Evolutionary conservation across 164 flowering plant genomes (phyloP).

Genomic region (Vitis rotundifolia): DNA sequence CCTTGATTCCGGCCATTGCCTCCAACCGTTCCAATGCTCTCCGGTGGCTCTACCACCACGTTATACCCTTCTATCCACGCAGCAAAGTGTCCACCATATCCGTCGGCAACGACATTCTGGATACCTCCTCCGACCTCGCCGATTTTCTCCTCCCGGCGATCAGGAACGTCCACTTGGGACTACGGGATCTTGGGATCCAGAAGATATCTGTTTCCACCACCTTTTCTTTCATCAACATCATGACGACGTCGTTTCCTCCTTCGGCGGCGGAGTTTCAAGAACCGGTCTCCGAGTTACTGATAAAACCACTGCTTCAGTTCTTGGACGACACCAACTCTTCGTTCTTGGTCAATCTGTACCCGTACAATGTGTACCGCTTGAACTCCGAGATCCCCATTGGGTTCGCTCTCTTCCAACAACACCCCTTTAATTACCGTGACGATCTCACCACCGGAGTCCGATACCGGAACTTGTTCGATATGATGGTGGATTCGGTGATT

Average conservation of each 20-base stretch:
- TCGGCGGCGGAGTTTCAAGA: slow-evolving; percentile 63
- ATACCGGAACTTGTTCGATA: slow-evolving; percentile 75
- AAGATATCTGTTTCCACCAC: slow-evolving; percentile 69
- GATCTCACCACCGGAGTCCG: slow-evolving; percentile 68
- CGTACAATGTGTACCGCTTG: slow-evolving; percentile 60
- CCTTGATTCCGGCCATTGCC: slow-evolving; percentile 53
- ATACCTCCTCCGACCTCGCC: slow-evolving; percentile 28
- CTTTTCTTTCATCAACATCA: slow-evolving; percentile 52
- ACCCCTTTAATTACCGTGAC: slow-evolving; percentile 58
- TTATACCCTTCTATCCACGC: slow-evolving; percentile 77
- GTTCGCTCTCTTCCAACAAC: slow-evolving; percentile 65
- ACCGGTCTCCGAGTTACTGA: slow-evolving; percentile 27
- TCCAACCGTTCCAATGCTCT: slow-evolving; percentile 61
- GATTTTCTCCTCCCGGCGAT: slow-evolving; percentile 58
- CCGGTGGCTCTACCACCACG: slow-evolving; percentile 59
- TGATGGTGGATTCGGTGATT: slow-evolving; percentile 73
- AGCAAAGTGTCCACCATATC: slow-evolving; percentile 63
- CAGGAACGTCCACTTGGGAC: slow-evolving; percentile 44
- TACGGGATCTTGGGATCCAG: slow-evolving; percentile 56
- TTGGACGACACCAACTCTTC: slow-evolving; percentile 60
- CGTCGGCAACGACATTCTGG: slow-evolving; percentile 51
- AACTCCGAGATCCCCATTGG: slow-evolving; percentile 63
- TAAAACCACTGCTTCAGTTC: slow-evolving; percentile 66
- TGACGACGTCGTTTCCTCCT: slow-evolving; percentile 70
- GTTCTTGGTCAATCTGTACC: slow-evolving; percentile 64